Percentiles rank a stretch among this genome's conserved stretches.
Evolutionary conservation across 2,329 filamentous ascomycete genomes (phyloP).

Genomic region (Diaporthe ilicicola): DNA sequence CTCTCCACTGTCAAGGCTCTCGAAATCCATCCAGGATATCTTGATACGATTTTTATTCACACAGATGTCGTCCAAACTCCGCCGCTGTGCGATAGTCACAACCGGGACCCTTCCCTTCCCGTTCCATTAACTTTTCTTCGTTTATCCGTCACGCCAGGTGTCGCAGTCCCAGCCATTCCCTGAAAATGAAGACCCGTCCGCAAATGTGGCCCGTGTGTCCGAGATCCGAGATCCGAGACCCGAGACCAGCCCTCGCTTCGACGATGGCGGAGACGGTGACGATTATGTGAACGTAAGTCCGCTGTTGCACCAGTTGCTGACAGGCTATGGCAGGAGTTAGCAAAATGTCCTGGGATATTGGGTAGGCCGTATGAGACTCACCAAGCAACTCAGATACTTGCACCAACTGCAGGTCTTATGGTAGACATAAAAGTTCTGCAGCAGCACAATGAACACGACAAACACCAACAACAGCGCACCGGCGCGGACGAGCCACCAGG

Average conservation of each 20-base stretch:
- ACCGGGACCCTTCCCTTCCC: not conserved
- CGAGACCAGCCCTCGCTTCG: conserved; percentile 36
- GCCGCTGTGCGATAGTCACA: conserved; percentile 36
- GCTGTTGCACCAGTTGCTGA: conserved; percentile 74
- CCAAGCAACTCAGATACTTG: conserved; percentile 92
- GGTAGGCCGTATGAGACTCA: conserved; percentile 58
- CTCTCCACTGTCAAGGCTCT: not conserved
- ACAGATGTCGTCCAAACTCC: conserved; percentile 33
- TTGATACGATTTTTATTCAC: not conserved
- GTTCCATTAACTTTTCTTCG: not conserved
- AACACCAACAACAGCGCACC: conserved; percentile 82
- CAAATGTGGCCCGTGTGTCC: not conserved
- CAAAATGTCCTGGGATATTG: conserved; percentile 37
- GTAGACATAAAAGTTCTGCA: conserved; percentile 91
- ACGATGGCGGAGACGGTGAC: conserved; percentile 34
- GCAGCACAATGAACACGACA: conserved; percentile 83
- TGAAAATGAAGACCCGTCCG: not conserved
- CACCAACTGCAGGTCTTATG: conserved; percentile 86
- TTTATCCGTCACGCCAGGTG: not conserved
- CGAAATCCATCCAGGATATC: not conserved
- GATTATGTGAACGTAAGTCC: conserved; percentile 38
- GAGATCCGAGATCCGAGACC: not conserved
- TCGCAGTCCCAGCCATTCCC: not conserved
- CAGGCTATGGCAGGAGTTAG: conserved; percentile 52
- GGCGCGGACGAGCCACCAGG: conserved; percentile 89